phyloP scores from a whole-genome alignment of 768 basidiomycete genomes.

The Tubosaeta brunneosetosa region DNA sequence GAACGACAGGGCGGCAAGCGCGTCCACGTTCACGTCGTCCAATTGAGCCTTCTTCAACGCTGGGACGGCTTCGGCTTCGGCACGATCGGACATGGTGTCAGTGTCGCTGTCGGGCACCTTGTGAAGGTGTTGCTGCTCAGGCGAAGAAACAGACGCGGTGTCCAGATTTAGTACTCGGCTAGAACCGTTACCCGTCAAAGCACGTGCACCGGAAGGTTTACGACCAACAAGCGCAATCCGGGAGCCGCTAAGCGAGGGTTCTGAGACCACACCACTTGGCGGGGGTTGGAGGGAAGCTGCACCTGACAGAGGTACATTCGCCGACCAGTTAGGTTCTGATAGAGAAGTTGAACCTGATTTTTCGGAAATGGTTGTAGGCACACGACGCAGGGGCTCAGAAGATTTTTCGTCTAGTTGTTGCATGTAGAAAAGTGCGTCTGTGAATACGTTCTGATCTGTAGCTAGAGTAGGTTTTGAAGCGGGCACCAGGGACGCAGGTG shows the following conservation, averaged over 20 bases:
- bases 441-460: slow-evolving; percentile 35
- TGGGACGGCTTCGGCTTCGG: slow-evolving; percentile 3
- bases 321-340: slow-evolving; percentile 24
- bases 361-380: slow-evolving; percentile 43
- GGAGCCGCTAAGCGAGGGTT: slow-evolving; percentile 37
- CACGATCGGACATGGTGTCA: slow-evolving; percentile 32
- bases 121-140: slow-evolving; percentile 28
- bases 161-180: slow-evolving; percentile 38
- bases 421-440: slow-evolving; percentile 68
- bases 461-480: slow-evolving; percentile 23
- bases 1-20: slow-evolving; percentile 74
- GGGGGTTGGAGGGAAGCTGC: slow-evolving; percentile 18
- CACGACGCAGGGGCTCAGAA: slow-evolving; percentile 30
- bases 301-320: slow-evolving; percentile 19
- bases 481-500: slow-evolving; percentile 22
- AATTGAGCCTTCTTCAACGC: slow-evolving; percentile 18
- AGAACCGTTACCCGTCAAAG: slow-evolving; percentile 33
- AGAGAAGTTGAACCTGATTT: slow-evolving; percentile 36
- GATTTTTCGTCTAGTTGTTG: slow-evolving; percentile 44
- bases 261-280: slow-evolving; percentile 24
- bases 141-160: slow-evolving; percentile 36
- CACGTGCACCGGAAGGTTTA: slow-evolving; percentile 84
- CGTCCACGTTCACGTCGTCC: slow-evolving; percentile 61
- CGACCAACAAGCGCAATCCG: slow-evolving; percentile 45
- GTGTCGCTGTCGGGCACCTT: slow-evolving; percentile 24